Conservation (phyloP, 371 early-diverging fungal species). For the Conidiobolus incongruus region DNA sequence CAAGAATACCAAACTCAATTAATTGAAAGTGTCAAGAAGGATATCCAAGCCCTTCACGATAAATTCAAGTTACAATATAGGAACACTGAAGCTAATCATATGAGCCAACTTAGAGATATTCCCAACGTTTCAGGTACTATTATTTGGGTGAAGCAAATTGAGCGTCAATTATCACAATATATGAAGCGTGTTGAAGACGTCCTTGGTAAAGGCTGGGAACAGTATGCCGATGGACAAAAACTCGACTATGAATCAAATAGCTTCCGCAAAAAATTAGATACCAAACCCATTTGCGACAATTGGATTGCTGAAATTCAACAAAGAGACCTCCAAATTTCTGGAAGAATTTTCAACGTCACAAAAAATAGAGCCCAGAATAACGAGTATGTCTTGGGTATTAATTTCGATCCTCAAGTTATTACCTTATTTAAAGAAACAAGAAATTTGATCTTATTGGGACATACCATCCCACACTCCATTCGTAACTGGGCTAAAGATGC, state of each 20-base stretch:
- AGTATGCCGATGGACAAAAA: constrained; percentile 89
- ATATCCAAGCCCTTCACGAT: constrained; percentile 82
- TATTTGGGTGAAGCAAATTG: constrained; percentile 96
- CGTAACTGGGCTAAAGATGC: constrained; percentile 86
- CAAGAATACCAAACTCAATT: constrained; percentile 96
- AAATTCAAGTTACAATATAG: constrained; percentile 87
- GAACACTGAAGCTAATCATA: constrained; percentile 64
- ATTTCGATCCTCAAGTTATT: constrained; percentile 86
- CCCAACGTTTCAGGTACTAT: constrained; percentile 88
- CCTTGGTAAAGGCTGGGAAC: constrained; percentile 92
- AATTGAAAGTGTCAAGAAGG: constrained; percentile 92
- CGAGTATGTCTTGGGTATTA: constrained; percentile 61
- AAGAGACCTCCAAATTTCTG: constrained; percentile 67
- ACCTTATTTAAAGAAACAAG: constrained; percentile 94
- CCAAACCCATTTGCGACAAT: constrained; percentile 63
- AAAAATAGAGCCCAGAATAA: constrained; percentile 60
- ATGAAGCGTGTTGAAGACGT: constrained; percentile 96
- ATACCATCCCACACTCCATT: constrained; percentile 82
- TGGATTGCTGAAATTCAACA: constrained; percentile 80
- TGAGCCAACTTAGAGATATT: constrained; percentile 81
- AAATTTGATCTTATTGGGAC: constrained; percentile 78
- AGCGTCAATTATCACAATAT: constrained; percentile 81
- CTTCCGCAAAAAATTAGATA: constrained; percentile 85
- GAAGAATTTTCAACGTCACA: constrained; percentile 78
- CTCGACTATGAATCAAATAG: constrained; percentile 71